Evolutionary conservation across 176 grass and related monocot species (phyloP), one percentile per base, ranked within the genome.

Genomic region (Calamus simplicifolius): DNA sequence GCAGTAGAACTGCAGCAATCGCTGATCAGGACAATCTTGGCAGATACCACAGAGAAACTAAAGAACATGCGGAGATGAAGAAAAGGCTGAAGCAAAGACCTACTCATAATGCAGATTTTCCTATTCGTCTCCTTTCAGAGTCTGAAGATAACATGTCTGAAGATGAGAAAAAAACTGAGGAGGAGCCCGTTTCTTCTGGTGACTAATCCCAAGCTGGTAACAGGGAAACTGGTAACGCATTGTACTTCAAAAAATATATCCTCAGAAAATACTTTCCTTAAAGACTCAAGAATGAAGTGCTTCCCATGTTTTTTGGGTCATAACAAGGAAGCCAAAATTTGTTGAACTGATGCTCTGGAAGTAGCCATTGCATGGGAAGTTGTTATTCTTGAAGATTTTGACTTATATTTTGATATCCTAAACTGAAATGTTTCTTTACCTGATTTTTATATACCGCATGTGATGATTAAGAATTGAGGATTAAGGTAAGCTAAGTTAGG

Each of bases 11-110:
- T 29, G 35, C 73, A 71, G 77, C 65, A 31, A 81, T 23, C 48
- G 16, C 16, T 6, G 74, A 70, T 26, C 64, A 70, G 23, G 18
- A 38, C 7, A 10, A 50, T 35, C 64, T 66, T 28, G 18, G 53
- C 7, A 15, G 21, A 66, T 57, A 59, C 27, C 56, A 29, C 19
- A 56, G 51, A 15, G 64, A 77, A 66, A 15, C 74, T 48, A 86
- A 66, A 3, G 74, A 65, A 62, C 60, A 60, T 67, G 65, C 78
- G 28, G 76, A 78, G 69, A 74, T 61, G 16, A 81, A 81, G 74
- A 86, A 78, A 54, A 81, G 73, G 17, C 49, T 70, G 48, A 81
- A 73, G 66, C 83, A 86, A 67, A 66, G 83, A 35, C 83, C 83
- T 19, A 81, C 78, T 1, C 63, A 55, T 6, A 51, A 78, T 51